Evolutionary conservation across 1,284 basidiomycete species (phyloP).

Genomic region (Sporisorium sorghi): DNA sequence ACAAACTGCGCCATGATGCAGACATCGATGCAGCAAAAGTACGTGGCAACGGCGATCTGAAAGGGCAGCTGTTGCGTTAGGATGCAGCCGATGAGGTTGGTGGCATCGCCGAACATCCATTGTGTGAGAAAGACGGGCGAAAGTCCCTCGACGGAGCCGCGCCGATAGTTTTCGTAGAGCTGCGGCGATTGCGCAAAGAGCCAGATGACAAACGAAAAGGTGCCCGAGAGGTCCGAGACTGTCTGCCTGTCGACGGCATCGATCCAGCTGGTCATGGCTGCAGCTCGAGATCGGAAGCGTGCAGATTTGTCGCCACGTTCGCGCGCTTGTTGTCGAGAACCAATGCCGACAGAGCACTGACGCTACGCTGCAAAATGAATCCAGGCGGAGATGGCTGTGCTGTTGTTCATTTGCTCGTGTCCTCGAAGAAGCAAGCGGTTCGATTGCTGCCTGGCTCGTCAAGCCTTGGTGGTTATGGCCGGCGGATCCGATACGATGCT

Average conservation of each 20-base stretch:
- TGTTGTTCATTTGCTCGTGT: background rate
- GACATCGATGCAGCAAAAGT: constrained; percentile 63
- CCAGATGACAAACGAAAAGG: constrained; percentile 62
- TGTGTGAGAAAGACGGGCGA: constrained; percentile 65
- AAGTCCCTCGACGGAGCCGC: constrained; percentile 62
- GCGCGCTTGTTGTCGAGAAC: background rate
- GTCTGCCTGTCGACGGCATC: constrained; percentile 35
- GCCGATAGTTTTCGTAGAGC: constrained; percentile 62
- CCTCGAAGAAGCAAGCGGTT: background rate
- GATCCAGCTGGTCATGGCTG: constrained; percentile 22
- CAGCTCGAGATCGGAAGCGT: constrained; percentile 2
- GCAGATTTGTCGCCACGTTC: background rate
- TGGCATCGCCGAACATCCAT: constrained; percentile 67
- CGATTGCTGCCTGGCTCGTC: background rate
- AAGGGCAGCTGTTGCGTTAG: constrained; percentile 66
- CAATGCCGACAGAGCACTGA: background rate
- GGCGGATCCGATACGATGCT: background rate
- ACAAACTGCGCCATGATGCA: constrained; percentile 56
- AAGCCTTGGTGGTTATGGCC: background rate
- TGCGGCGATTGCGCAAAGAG: constrained; percentile 68
- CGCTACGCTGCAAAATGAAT: background rate
- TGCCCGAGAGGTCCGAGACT: constrained; percentile 56
- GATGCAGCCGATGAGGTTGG: constrained; percentile 65
- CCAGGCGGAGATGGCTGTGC: background rate
- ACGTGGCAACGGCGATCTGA: constrained; percentile 62